Conservation (phyloP, 257 asterid species). For the Plantago major region DNA sequence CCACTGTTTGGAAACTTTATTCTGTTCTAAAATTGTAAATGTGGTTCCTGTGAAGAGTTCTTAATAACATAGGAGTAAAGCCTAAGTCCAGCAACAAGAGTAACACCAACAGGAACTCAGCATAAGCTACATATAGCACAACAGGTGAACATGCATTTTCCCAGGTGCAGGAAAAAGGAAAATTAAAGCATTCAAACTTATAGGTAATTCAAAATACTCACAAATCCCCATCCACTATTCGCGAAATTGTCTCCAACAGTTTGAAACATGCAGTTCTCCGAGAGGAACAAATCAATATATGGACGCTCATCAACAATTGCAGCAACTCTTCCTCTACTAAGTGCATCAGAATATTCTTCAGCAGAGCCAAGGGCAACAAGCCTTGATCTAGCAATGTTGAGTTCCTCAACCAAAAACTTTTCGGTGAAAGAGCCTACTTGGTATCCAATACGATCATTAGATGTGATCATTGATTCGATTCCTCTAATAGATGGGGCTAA, state of each 20-base stretch:
- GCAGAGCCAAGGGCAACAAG: constrained; percentile 47
- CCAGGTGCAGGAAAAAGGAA: background rate
- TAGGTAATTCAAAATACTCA: constrained; percentile 26
- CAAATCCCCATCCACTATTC: constrained; percentile 63
- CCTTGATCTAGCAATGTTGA: constrained; percentile 42
- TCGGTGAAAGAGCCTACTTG: constrained; percentile 55
- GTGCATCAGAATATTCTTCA: constrained; percentile 49
- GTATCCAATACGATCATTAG: constrained; percentile 46
- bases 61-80: too few relatives aligned
- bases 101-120: too few relatives aligned
- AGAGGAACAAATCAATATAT: constrained; percentile 50
- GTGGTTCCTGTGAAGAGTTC: too few relatives aligned
- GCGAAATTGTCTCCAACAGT: constrained; percentile 48
- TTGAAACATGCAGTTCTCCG: constrained; percentile 54
- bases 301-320: constrained; percentile 62
- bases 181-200: background rate
- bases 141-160: too few relatives aligned
- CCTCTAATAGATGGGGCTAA: constrained; percentile 44
- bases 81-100: too few relatives aligned
- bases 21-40: too few relatives aligned
- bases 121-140: too few relatives aligned
- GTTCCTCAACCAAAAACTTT: constrained; percentile 37
- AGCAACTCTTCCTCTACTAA: constrained; percentile 42
- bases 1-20: too few relatives aligned
- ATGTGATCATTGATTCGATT: constrained; percentile 39